These are phyloP conservation scores for Alternaria ventricosa DNA, from an alignment of 2,329 filamentous ascomycete genomes.

Conservation along the genomic window DNA sequence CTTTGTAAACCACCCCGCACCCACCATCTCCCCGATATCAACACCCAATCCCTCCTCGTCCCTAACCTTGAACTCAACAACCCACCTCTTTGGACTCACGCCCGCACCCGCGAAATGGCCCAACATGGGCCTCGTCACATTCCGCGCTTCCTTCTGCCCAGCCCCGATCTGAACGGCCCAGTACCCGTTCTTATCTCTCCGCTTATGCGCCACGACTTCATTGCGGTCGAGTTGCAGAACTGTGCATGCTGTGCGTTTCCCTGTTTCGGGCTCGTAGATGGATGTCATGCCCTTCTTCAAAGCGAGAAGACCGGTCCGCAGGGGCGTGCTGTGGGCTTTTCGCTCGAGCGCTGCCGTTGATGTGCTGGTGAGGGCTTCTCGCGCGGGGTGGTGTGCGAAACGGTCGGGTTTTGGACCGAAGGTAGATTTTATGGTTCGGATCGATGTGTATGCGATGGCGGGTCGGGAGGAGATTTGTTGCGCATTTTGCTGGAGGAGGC, in stretches of 20 bases:
- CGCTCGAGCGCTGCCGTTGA: slow-evolving; percentile 66
- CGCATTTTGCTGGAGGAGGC: slow-evolving; percentile 28
- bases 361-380: slow-evolving; percentile 62
- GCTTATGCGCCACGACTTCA: slow-evolving; percentile 88
- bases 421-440: slow-evolving; percentile 62
- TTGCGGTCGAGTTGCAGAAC: slow-evolving; percentile 92
- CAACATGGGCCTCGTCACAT: slow-evolving; percentile 80
- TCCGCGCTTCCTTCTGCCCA: slow-evolving; percentile 74
- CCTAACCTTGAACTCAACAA: slow-evolving; percentile 88
- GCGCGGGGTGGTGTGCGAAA: slow-evolving; percentile 60
- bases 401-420: slow-evolving; percentile 58
- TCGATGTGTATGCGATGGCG: slow-evolving; percentile 29
- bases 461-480: slow-evolving; percentile 12
- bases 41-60: slow-evolving; percentile 73
- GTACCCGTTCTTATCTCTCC: slow-evolving; percentile 80
- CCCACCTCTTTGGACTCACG: slow-evolving; percentile 80
- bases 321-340: slow-evolving; percentile 63
- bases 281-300: slow-evolving; percentile 97
- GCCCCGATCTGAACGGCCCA: slow-evolving; percentile 90
- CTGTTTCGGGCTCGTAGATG: slow-evolving; percentile 77
- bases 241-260: slow-evolving; percentile 82
- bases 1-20: slow-evolving; percentile 87
- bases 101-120: slow-evolving; percentile 87
- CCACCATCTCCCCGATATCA: slow-evolving; percentile 75
- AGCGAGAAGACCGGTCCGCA: slow-evolving; percentile 81